Conservation (phyloP, 805 yeast genomes). For the Candida hispaniensis region DNA sequence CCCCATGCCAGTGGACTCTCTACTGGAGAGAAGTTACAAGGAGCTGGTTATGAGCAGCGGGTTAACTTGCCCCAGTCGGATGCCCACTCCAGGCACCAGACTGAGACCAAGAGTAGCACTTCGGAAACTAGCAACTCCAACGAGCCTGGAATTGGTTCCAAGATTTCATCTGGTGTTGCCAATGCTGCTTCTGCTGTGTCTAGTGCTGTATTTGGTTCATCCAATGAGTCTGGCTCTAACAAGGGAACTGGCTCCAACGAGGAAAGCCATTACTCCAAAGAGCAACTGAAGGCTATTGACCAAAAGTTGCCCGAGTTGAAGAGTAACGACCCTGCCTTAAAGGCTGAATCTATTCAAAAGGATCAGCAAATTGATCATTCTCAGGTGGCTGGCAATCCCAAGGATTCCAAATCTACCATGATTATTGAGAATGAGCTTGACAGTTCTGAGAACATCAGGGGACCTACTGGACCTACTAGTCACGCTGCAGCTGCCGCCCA, state of each 20-base stretch:
- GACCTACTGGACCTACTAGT: slow-evolving; percentile 7
- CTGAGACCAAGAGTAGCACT: background rate
- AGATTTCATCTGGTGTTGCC: too few species aligned
- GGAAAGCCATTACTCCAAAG: slow-evolving; percentile 5
- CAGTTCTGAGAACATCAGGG: slow-evolving; percentile 5
- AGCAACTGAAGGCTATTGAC: slow-evolving; percentile 14
- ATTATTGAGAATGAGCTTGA: slow-evolving; percentile 8
- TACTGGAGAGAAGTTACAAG: too few species aligned
- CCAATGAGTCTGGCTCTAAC: slow-evolving; percentile 2
- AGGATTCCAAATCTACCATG: slow-evolving; percentile 14
- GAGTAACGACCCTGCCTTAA: slow-evolving; percentile 5
- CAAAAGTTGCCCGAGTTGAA: slow-evolving; percentile 8
- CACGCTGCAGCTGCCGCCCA: too few species aligned
- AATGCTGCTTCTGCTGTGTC: slow-evolving; percentile 15
- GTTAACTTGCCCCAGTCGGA: slow-evolving; percentile 1
- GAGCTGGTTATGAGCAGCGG: slow-evolving; percentile 8
- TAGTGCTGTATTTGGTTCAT: slow-evolving; percentile 12
- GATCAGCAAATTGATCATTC: slow-evolving; percentile 8
- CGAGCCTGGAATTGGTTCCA: slow-evolving; percentile 5
- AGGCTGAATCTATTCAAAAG: slow-evolving; percentile 4
- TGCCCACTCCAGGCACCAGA: background rate
- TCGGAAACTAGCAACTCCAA: background rate
- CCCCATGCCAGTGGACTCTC: too few species aligned
- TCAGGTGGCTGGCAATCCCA: slow-evolving; percentile 7
- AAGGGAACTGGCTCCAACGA: slow-evolving; percentile 9